Base-by-base conservation (phyloP, 1,139 yeast genomes). In the Geotrichum klebahnii region DNA sequence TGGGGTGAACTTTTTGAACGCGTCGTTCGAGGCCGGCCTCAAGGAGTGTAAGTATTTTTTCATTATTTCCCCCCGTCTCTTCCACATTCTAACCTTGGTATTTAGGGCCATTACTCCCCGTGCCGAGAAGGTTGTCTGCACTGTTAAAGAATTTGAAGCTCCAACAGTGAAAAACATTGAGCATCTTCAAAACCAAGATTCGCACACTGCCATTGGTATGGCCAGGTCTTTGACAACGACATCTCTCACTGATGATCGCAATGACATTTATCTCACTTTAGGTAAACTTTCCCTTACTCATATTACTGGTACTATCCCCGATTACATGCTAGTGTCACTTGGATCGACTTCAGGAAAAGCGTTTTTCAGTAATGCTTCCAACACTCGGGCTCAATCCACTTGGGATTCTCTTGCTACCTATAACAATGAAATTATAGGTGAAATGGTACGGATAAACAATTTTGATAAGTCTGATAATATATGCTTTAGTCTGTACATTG, bases 1-100 rank as follows among this genome's bases (percentile, higher is more conserved):
- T 88, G 96, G 96, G 96, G 96, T 68, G 94, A 84, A 58, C 70
- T 85, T 47, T 79, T 84, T 31, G 90, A 87, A 60, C 74, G 95
- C 61, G 84, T 88, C 57, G 82, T 88, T 57, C 67, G 80, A 24
- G 95, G 95, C 29, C 79, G 94, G 1, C 79, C 78, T 54, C 79
- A 77, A 52, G 96, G 96, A 58, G 81, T 88, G 61, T 59, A 55
- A 44, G 58, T 56, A 37, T 19, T 22, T 36, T 12, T 9, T n/a
- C 20, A 22, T 28, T 5, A 9, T 3, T 22, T 36, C 9, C 4
- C 29, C 32, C 8, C 14, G 6, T 26, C n/a, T n/a, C n/a, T n/a
- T n/a, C n/a, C n/a, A n/a, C n/a, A n/a, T 32, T 10, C 47, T 48
- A 37, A 42, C 39, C 23, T 43, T 32, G n/a, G n/a, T 26, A 4